Evolutionary conservation across 2,329 filamentous ascomycete genomes (phyloP), one percentile per base, ranked within the genome.

Genomic region (Colletotrichum lini): DNA sequence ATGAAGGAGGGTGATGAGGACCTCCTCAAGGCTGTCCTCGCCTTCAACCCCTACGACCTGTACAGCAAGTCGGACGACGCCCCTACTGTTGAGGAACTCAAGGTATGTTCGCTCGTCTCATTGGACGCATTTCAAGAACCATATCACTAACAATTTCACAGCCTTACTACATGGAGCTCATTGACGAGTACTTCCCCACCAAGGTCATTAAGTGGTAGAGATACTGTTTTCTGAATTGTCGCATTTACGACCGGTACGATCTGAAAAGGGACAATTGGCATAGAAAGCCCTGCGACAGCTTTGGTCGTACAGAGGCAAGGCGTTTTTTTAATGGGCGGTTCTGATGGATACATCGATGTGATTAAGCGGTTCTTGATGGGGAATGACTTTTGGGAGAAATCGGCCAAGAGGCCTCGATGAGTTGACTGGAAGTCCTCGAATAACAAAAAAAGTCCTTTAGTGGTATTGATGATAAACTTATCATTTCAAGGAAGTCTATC

Each of bases 21-120:
- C 77, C 95, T 97, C 91, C 84, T 97, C 76, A 89, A 90, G 78
- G 94, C 94, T 10, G 94, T 97, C 60, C 88, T 90, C 81, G 94
- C 93, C 0, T 97, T 98, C 83, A 97, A 97, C 80, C 94, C 94
- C 0, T 98, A 97, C 77, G 95, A 97, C 79, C 79, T 97, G 63
- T 97, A 97, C 85, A 96, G 93, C 85, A 97, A 97, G 90, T 95
- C 91, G 76, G 94, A 97, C 77, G 93, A 90, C 30, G 87, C 94
- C 26, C 94, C 94, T 1, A 91, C 89, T 68, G 89, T 92, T 0
- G 92, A 94, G 78, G 90, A 93, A 77, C 84, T 97, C 69, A 97
- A 96, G 70, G 70, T 70, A 65, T 18, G 66, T 57, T 9, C 3
- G 8, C 7, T 40, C 15, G 12, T 7, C 23, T 44, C 16, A 13